Percentiles rank a stretch among this genome's conserved stretches.
phyloP scores from a whole-genome alignment of 345 rosid genomes.

The Heritiera littoralis region DNA sequence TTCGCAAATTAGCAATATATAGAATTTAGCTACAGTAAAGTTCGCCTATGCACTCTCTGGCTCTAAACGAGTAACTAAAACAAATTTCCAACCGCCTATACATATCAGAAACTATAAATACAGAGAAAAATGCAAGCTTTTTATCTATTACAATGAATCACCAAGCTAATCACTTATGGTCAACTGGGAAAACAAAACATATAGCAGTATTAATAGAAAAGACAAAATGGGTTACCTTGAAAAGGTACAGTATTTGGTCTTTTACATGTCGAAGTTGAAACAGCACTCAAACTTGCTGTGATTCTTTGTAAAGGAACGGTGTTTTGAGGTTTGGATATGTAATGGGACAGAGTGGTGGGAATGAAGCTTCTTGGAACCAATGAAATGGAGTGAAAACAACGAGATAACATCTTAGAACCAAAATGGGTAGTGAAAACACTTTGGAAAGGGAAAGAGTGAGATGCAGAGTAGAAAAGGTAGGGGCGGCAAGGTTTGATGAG shows the following conservation, averaged over 20 bases:
- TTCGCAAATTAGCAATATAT: neutral
- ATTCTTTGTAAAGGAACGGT: conserved; percentile 14
- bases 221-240: conserved; percentile 46
- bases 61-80: neutral
- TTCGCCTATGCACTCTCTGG: neutral
- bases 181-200: too few species aligned
- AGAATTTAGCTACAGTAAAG: neutral
- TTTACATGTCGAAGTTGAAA: conserved; percentile 26
- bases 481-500: too few species aligned
- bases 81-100: neutral
- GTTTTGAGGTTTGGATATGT: conserved; percentile 30
- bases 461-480: too few species aligned
- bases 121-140: neutral
- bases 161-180: neutral
- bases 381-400: conserved; percentile 12
- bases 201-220: neutral
- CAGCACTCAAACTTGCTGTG: conserved; percentile 31
- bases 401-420: conserved; percentile 18
- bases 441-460: too few species aligned
- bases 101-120: neutral
- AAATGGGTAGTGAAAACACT: neutral
- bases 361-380: conserved; percentile 7
- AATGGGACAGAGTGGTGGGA: conserved; percentile 34
- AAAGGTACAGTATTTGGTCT: conserved; percentile 26
- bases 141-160: neutral